phyloP scores from a whole-genome alignment of 192 early-diverging fungal species.

The Coemansia sp. region DNA sequence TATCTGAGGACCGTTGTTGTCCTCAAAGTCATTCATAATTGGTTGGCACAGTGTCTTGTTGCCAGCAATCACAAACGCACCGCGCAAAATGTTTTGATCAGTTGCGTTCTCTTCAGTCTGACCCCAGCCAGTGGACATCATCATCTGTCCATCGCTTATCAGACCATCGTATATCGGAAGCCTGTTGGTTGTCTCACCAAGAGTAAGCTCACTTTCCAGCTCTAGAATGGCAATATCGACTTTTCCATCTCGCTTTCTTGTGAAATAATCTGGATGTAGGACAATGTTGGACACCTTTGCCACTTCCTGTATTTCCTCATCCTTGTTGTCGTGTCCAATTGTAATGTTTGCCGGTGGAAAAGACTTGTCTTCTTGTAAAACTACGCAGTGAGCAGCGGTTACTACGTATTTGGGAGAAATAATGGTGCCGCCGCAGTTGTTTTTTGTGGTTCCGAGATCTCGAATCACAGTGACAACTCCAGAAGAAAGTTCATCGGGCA shows the following conservation, averaged over 20 bases:
- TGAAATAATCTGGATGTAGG: slow-evolving; percentile 25
- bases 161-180: slow-evolving; percentile 23
- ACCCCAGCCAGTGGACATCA: slow-evolving; percentile 54
- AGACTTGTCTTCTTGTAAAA: slow-evolving; percentile 5
- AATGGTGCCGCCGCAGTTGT: slow-evolving; percentile 43
- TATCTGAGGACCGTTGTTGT: slow-evolving; percentile 32
- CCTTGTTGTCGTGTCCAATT: slow-evolving; percentile 25
- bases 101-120: slow-evolving; percentile 19
- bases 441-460: background rate
- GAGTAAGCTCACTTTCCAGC: slow-evolving; percentile 12
- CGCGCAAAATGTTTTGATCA: slow-evolving; percentile 24
- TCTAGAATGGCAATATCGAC: slow-evolving; percentile 41
- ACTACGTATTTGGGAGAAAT: slow-evolving; percentile 29
- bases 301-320: slow-evolving; percentile 19
- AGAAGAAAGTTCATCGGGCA: background rate
- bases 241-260: background rate
- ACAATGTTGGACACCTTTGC: slow-evolving; percentile 9
- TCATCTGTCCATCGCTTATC: slow-evolving; percentile 14
- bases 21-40: slow-evolving; percentile 10
- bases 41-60: slow-evolving; percentile 8
- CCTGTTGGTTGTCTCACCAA: slow-evolving; percentile 6
- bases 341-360: slow-evolving; percentile 15
- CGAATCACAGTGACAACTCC: background rate
- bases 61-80: slow-evolving; percentile 25
- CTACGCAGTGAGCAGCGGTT: slow-evolving; percentile 43